Percentiles rank a stretch among this genome's conserved stretches.
These are phyloP conservation scores for Xylaria grammica DNA, from an alignment of 495 filamentous ascomycete species.

Conservation along the genomic window DNA sequence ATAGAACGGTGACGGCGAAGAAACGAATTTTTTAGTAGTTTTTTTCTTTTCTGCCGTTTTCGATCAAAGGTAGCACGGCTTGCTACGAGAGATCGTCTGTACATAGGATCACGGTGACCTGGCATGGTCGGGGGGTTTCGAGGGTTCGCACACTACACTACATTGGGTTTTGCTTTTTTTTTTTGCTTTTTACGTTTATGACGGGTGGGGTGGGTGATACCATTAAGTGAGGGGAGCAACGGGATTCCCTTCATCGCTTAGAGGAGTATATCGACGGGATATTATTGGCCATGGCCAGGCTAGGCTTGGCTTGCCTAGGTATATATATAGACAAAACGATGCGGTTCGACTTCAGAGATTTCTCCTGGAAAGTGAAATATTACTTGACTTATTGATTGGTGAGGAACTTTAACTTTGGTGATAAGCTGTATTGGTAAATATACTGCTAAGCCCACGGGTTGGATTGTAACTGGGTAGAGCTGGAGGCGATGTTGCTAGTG, in stretches of 20 bases:
- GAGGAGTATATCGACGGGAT: constrained; percentile 5
- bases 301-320: background rate
- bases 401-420: too few relatives aligned
- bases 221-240: background rate
- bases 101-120: constrained; percentile 1
- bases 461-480: too few relatives aligned
- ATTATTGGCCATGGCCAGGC: background rate
- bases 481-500: too few relatives aligned
- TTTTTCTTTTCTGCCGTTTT: background rate
- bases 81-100: background rate
- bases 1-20: background rate
- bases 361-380: too few relatives aligned
- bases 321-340: constrained; percentile 13
- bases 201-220: constrained; percentile 17
- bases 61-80: background rate
- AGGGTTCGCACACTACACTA: too few relatives aligned
- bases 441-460: too few relatives aligned
- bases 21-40: too few relatives aligned
- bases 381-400: too few relatives aligned
- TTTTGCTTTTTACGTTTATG: background rate
- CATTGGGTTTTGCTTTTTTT: background rate
- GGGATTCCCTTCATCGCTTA: background rate
- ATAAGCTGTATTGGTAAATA: too few relatives aligned
- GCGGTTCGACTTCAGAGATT: background rate
- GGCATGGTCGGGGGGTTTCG: constrained; percentile 7